Evolutionary conservation across 305 asterid species (phyloP).

Genomic region (Lippia alba): DNA sequence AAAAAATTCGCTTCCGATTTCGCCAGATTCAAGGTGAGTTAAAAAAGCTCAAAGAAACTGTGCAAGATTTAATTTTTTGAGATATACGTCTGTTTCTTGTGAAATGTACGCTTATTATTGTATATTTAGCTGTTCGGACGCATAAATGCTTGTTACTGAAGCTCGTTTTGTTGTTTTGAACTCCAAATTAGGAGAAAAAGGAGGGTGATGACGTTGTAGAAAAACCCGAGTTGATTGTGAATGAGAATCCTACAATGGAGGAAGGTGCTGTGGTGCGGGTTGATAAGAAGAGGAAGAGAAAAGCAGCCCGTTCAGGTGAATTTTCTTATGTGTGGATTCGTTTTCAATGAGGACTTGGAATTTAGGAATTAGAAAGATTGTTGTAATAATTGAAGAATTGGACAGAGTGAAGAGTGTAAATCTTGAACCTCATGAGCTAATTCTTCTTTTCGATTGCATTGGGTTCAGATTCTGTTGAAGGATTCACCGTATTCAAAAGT

Average conservation of each 20-base stretch:
- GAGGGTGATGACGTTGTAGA: slow-evolving; percentile 43
- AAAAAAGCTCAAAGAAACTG: not conserved
- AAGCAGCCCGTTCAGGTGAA: slow-evolving; percentile 51
- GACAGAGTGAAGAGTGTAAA: not conserved
- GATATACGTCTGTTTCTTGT: not conserved
- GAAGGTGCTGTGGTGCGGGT: slow-evolving; percentile 30
- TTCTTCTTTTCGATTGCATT: slow-evolving; percentile 27
- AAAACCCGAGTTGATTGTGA: slow-evolving; percentile 42
- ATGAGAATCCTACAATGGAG: slow-evolving; percentile 35
- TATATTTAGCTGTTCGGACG: not conserved
- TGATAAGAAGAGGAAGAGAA: slow-evolving; percentile 84
- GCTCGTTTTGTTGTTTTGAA: slow-evolving; percentile 12
- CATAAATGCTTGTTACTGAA: not conserved
- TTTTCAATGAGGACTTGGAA: slow-evolving; percentile 1
- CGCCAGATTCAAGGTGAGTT: slow-evolving; percentile 66
- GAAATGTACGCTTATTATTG: slow-evolving; percentile 6
- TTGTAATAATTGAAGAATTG: not conserved
- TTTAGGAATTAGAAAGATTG: slow-evolving; percentile 2
- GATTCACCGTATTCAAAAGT: slow-evolving; percentile 68
- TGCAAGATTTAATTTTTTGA: not conserved
- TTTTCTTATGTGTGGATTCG: slow-evolving; percentile 3
- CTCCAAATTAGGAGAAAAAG: slow-evolving; percentile 53
- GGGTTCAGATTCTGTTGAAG: slow-evolving; percentile 58
- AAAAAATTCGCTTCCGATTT: slow-evolving; percentile 67
- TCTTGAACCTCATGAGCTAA: slow-evolving; percentile 13